Conservation (phyloP, 352 stramenopile genomes). For the Phytophthora hibernalis region DNA sequence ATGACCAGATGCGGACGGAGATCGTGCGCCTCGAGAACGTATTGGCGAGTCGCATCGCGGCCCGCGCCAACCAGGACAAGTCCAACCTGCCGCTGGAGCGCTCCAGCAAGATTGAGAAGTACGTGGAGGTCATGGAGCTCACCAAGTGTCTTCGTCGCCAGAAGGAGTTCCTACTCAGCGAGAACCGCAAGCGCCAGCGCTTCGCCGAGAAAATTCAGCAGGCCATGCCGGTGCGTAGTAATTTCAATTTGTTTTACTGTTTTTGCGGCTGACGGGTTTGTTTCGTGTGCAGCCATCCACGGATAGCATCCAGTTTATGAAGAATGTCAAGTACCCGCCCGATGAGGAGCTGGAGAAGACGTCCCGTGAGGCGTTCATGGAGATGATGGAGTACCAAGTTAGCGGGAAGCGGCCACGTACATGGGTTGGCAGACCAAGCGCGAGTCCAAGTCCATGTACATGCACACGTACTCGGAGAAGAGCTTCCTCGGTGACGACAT, state of each 20-base stretch:
- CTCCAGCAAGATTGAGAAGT: constrained; percentile 88
- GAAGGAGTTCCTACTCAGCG: constrained; percentile 86
- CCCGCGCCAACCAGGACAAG: constrained; percentile 76
- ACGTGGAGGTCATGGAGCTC: constrained; percentile 89
- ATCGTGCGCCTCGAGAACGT: constrained; percentile 84
- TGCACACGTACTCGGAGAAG: constrained; percentile 83
- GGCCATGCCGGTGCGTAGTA: constrained; percentile 76
- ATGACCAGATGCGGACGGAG: constrained; percentile 81
- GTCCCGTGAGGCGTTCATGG: constrained; percentile 73
- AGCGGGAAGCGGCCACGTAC: constrained; percentile 72
- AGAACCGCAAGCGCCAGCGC: constrained; percentile 87
- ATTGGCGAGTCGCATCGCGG: constrained; percentile 72
- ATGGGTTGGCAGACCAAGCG: constrained; percentile 83
- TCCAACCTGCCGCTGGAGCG: constrained; percentile 75
- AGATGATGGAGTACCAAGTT: constrained; percentile 86
- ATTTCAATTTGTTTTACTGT: neutral
- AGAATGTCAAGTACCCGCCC: constrained; percentile 84
- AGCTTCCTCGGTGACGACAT: constrained; percentile 75
- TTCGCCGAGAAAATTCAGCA: constrained; percentile 90
- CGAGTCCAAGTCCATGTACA: constrained; percentile 89
- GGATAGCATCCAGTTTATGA: constrained; percentile 90
- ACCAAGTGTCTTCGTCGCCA: constrained; percentile 88
- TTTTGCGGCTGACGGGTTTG: constrained; percentile 10
- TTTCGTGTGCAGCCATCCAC: constrained; percentile 64
- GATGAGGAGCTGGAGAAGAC: constrained; percentile 85